phyloP scores from a whole-genome alignment of 352 stramenopile species.

The Globisporangium mamillatum region DNA sequence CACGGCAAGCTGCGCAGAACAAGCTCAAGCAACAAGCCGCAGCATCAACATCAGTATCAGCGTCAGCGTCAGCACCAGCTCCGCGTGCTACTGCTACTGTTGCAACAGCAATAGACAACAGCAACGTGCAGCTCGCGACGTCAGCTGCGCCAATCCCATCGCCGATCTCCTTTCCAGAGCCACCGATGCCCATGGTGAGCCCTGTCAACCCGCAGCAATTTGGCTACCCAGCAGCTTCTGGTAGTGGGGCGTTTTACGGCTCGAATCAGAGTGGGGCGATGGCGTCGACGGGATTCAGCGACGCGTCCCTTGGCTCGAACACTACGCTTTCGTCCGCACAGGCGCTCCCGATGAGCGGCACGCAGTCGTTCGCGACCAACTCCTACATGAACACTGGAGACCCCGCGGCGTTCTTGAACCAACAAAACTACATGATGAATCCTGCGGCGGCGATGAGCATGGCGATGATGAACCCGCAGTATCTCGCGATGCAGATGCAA shows the following conservation, averaged over 20 bases:
- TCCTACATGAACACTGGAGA: conserved; percentile 35
- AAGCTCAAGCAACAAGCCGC: conserved; percentile 13
- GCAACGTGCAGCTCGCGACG: conserved; percentile 11
- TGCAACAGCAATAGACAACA: not conserved
- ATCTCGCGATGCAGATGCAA: conserved; percentile 55
- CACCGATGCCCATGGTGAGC: conserved; percentile 34
- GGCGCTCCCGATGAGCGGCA: conserved; percentile 32
- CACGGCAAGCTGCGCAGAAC: conserved; percentile 11
- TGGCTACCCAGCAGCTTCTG: conserved; percentile 1
- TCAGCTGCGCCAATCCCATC: conserved; percentile 12
- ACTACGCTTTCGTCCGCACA: conserved; percentile 17
- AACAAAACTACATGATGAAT: conserved; percentile 51
- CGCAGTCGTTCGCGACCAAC: conserved; percentile 34
- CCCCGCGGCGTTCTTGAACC: conserved; percentile 31
- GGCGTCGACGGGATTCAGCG: conserved; percentile 21
- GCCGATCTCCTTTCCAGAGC: conserved; percentile 43
- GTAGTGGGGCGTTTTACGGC: conserved; percentile 12
- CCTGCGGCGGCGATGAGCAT: conserved; percentile 20
- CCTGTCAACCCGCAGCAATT: conserved; percentile 13
- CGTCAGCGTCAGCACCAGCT: not conserved
- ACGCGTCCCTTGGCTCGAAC: conserved; percentile 20
- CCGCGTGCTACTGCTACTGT: not conserved
- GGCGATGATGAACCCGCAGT: conserved; percentile 56
- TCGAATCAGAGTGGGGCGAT: conserved; percentile 13
- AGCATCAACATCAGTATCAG: not conserved